Evolutionary conservation across 257 asterid species (phyloP), one percentile per base, ranked within the genome.

Genomic region (Solanum etuberosum): DNA sequence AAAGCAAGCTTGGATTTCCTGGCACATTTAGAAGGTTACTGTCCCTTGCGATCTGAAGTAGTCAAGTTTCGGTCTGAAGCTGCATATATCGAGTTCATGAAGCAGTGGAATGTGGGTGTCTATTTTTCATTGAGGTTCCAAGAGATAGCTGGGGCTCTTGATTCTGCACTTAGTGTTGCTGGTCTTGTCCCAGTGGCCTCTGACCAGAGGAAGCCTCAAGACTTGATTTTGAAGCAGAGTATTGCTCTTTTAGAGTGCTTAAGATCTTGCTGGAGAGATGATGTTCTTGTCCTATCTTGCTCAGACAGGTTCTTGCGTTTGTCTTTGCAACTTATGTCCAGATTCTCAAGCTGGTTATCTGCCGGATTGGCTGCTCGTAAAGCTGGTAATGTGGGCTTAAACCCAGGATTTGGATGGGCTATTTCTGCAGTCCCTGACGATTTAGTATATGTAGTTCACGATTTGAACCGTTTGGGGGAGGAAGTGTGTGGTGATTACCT

Each of bases 111-210:
- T 78, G 91, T 91, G 83, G 98, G 98, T 87, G 98, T 97, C 89
- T 97, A 97, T 91, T 97, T 94, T 92, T 91, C 98, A 37, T 88
- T 97, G 92, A 97, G 98, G 98, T 97, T 97, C 91, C 99, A 95
- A 95, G 99, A 97, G 92, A 96, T 97, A 85, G 99, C 99, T 11
- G 98, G 99, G 89, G 93, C 95, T 90, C 89, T 97, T 94, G 99
- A 97, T 94, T 94, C 98, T 88, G 94, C 95, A 73, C 98, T 97
- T 83, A 85, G 86, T 92, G 91, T 87, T 88, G 84, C 94, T 88
- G 88, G 93, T 40, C 95, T 97, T 48, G 91, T 72, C 54, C 91
- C 92, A 20, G 88, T 93, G 25, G 67, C 90, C 77, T 85, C 93
- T 31, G 91, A 92, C 87, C 88, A 86, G 87, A 91, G 89, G 86